Evolutionary conservation across 306 rosid genomes (phyloP), one percentile per base, ranked within the genome.

Genomic region (Leucaena leucocephala): DNA sequence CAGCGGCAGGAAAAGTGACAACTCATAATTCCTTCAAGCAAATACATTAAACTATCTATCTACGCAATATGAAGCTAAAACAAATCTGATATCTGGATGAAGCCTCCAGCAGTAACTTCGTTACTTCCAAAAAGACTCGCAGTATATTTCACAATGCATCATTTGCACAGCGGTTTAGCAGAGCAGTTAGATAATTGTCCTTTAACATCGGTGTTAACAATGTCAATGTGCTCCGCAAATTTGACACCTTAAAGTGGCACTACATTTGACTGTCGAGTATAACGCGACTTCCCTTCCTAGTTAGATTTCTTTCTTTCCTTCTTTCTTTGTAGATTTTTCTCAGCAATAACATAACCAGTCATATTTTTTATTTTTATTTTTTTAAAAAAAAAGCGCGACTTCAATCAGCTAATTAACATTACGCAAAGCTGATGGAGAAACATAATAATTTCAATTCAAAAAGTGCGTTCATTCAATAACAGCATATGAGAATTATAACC

Each of bases 401-500:
- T 68, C 54, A 43, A 19, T 21, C 50, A 42, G 50, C 52, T 17
- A 45, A 40, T n/a, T 17, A 42, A 7, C 17, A n/a, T 40, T 8
- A 42, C 7, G 17, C 9, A 11, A 43, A 19, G 50, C 48, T 4
- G 72, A 67, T 50, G 21, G 45, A 40, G 71, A 19, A n/a, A 40
- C 9, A 10, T 16, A 38, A 38, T 17, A 8, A 66, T 42, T 4
- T 67, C 72, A 40, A 40, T 27, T 38, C 71, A 65, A 65, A 4
- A 0, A n/a, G 66, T 11, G 39, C 4, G 40, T 21, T 35, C 42
- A 13, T 62, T 14, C 68, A 35, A 35, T 6, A 62, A 40, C 10
- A 72, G n/a, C 3, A 21, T 55, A 21, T 4, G 72, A 69, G 77
- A 40, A 65, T 35, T 46, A 66, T 84, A 22, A 95, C 99, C 99